A percentile compares a stretch with the other conserved stretches of the same genome.
phyloP scores from a whole-genome alignment of 2,329 filamentous ascomycete genomes.

The Colletotrichum graminicola region DNA sequence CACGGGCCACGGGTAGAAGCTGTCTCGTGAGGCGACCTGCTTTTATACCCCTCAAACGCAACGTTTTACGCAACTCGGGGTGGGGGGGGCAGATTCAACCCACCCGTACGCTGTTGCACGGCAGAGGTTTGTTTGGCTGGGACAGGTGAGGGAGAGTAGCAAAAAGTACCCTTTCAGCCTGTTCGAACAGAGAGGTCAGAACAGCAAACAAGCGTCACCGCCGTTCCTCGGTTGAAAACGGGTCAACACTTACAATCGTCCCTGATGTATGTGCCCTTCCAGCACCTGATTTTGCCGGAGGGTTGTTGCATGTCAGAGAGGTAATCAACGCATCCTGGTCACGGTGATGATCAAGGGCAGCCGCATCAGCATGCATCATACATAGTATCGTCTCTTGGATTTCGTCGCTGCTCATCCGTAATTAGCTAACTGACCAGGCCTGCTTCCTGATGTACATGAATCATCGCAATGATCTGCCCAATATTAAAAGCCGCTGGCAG shows the following conservation, averaged over 20 bases:
- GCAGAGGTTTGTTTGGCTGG: not conserved
- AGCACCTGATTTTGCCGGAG: not conserved
- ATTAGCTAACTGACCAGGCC: constrained; percentile 41
- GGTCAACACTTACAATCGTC: not conserved
- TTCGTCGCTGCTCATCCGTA: constrained; percentile 34
- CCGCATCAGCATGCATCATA: constrained; percentile 23
- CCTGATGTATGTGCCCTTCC: not conserved
- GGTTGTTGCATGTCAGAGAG: not conserved
- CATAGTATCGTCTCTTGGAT: constrained; percentile 31
- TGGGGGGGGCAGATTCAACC: not conserved
- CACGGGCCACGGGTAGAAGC: not conserved
- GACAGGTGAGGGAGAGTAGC: not conserved
- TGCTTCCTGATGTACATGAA: constrained; percentile 41
- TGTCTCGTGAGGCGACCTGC: constrained; percentile 30
- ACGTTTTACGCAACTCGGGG: not conserved
- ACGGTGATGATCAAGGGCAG: not conserved
- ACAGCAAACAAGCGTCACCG: not conserved
- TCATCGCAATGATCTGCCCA: constrained; percentile 34
- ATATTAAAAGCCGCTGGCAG: constrained; percentile 36
- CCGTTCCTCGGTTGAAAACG: not conserved
- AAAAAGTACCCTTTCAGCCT: not conserved
- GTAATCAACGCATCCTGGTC: not conserved
- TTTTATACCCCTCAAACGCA: constrained; percentile 4
- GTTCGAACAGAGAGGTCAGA: not conserved
- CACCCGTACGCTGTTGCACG: constrained; percentile 3